These are phyloP conservation scores for Citrullus amarus DNA, from an alignment of 306 rosid species.

Conservation along the genomic window DNA sequence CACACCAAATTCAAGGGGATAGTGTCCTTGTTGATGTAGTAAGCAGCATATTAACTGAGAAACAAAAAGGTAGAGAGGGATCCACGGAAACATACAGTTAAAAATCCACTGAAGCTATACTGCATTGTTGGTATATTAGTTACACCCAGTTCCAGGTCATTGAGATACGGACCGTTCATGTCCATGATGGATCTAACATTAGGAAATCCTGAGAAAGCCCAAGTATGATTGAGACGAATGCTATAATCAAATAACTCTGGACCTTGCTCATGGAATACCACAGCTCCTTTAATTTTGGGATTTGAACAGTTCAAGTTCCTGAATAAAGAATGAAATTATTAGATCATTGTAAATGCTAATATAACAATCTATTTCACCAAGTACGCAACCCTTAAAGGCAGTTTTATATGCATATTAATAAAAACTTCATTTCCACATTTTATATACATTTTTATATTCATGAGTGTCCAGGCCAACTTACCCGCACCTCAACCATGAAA, in stretches of 20 bases:
- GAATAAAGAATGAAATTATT: conserved; percentile 14
- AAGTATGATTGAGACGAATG: conserved; percentile 90
- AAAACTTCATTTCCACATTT: background rate
- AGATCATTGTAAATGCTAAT: background rate
- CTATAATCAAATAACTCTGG: conserved; percentile 78
- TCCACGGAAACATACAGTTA: conserved; percentile 53
- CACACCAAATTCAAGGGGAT: background rate
- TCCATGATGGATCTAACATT: conserved; percentile 90
- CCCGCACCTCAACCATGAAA: too few species aligned
- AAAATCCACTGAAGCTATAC: conserved; percentile 89
- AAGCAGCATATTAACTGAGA: background rate
- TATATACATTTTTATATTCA: too few species aligned
- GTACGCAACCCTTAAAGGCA: background rate
- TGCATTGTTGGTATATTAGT: conserved; percentile 76
- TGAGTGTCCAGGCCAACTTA: too few species aligned
- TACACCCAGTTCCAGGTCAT: conserved; percentile 78
- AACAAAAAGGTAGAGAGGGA: conserved; percentile 14
- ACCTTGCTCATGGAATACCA: conserved; percentile 81
- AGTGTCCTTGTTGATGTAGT: background rate
- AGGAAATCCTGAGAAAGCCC: conserved; percentile 99
- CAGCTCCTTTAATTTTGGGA: conserved; percentile 84
- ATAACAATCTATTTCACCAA: background rate
- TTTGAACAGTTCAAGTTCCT: conserved; percentile 83
- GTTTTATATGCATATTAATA: background rate
- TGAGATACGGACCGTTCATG: conserved; percentile 76